phyloP scores from a whole-genome alignment of 2,329 filamentous ascomycete species.

The Aspergillus amoenus region DNA sequence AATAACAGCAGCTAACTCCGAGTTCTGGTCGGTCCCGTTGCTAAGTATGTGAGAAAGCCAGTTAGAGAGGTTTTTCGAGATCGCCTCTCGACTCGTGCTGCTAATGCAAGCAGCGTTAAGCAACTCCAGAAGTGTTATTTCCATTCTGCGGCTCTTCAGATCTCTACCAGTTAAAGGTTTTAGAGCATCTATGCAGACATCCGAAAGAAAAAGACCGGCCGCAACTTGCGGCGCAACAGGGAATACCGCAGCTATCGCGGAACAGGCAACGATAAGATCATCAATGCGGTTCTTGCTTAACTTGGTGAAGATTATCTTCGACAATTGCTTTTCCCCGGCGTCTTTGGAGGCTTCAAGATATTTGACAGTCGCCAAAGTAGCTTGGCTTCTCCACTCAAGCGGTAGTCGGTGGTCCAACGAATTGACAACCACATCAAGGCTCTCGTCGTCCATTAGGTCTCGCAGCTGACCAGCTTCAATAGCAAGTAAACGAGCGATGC shows the following conservation, averaged over 20 bases:
- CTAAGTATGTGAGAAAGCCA: conserved; percentile 86
- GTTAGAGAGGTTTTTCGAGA: conserved; percentile 78
- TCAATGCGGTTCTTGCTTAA: conserved; percentile 76
- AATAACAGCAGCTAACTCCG: conserved; percentile 66
- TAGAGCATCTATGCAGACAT: conserved; percentile 78
- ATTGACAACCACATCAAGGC: conserved; percentile 79
- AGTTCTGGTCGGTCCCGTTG: conserved; percentile 60
- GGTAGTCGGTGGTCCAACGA: conserved; percentile 83
- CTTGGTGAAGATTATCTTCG: conserved; percentile 70
- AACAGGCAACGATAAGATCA: conserved; percentile 88
- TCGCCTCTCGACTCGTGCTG: conserved; percentile 74
- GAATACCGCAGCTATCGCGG: conserved; percentile 84
- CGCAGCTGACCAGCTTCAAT: conserved; percentile 53
- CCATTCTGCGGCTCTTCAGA: conserved; percentile 81
- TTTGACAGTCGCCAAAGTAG: conserved; percentile 76
- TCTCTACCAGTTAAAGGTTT: conserved; percentile 74
- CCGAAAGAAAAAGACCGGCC: conserved; percentile 77
- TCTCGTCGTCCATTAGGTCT: conserved; percentile 62
- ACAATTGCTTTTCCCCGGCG: conserved; percentile 67
- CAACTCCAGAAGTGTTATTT: conserved; percentile 82
- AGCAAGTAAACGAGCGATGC: conserved; percentile 58
- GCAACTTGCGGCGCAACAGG: conserved; percentile 77
- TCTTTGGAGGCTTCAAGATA: conserved; percentile 77
- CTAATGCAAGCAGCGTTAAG: conserved; percentile 91
- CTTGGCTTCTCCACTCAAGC: conserved; percentile 72